phyloP scores from a whole-genome alignment of 805 yeast species.

The Saturnispora mendoncae region DNA sequence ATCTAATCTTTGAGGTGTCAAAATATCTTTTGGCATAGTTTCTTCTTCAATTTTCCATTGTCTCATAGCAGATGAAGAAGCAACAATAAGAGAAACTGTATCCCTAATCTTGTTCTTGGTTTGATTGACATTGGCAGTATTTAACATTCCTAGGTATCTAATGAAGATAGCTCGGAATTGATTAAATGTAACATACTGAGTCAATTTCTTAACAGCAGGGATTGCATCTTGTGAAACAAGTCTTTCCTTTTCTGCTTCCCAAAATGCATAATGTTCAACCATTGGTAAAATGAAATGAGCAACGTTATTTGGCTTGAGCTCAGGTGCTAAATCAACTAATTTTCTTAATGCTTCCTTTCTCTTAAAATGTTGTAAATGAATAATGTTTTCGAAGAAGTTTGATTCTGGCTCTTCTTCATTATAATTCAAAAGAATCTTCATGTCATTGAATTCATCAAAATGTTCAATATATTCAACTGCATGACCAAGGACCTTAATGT shows the following conservation, averaged over 20 bases:
- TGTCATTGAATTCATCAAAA: conserved; percentile 46
- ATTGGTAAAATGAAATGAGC: conserved; percentile 80
- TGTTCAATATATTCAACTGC: conserved; percentile 41
- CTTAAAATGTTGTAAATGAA: conserved; percentile 77
- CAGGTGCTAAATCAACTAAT: conserved; percentile 38
- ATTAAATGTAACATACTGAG: conserved; percentile 58
- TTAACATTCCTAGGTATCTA: conserved; percentile 43
- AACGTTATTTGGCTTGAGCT: conserved; percentile 47
- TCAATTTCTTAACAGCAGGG: conserved; percentile 49
- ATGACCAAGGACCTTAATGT: conserved; percentile 55
- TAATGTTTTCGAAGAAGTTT: conserved; percentile 49
- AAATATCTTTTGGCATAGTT: conserved; percentile 29
- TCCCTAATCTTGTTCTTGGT: conserved; percentile 42
- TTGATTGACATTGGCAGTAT: conserved; percentile 16
- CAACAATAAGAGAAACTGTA: conserved; percentile 48
- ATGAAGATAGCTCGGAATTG: conserved; percentile 70
- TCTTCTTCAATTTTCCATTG: conserved; percentile 13
- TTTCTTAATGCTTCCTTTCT: conserved; percentile 77
- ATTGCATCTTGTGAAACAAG: conserved; percentile 61
- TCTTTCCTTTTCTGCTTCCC: conserved; percentile 48
- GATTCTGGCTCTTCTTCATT: conserved; percentile 82
- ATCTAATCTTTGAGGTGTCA: conserved; percentile 31
- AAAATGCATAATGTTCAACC: conserved; percentile 67
- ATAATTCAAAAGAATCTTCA: conserved; percentile 52
- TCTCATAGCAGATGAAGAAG: conserved; percentile 40